Evolutionary conservation across 495 filamentous ascomycete species (phyloP).

Genomic region (Halenospora varia): DNA sequence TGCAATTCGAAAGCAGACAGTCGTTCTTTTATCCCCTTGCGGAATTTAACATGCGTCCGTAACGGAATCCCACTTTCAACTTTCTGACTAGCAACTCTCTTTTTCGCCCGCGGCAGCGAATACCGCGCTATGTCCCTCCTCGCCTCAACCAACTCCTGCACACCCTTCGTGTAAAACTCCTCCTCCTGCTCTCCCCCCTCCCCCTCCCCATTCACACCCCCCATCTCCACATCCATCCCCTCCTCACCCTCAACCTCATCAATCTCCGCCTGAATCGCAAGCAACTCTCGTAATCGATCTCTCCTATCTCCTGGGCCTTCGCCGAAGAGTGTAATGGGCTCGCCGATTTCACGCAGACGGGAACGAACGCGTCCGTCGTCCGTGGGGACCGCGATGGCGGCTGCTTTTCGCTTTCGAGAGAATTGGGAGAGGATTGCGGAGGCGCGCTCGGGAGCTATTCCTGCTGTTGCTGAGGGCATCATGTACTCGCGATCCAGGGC

Average conservation of each 20-base stretch:
- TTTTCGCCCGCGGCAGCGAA: slow-evolving; percentile 78
- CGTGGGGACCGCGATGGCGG: slow-evolving; percentile 90
- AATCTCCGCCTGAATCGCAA: slow-evolving; percentile 68
- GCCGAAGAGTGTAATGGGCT: slow-evolving; percentile 93
- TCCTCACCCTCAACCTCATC: slow-evolving; percentile 50
- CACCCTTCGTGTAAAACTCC: slow-evolving; percentile 91
- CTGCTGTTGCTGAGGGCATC: slow-evolving; percentile 64
- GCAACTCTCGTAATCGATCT: slow-evolving; percentile 79
- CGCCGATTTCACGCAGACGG: slow-evolving; percentile 74
- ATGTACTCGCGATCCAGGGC: slow-evolving; percentile 85
- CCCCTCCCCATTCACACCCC: slow-evolving; percentile 43
- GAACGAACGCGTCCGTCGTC: slow-evolving; percentile 84
- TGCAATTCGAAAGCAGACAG: slow-evolving; percentile 81
- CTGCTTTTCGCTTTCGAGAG: slow-evolving; percentile 80
- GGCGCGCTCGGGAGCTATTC: slow-evolving; percentile 81
- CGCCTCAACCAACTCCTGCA: slow-evolving; percentile 67
- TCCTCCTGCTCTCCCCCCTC: slow-evolving; percentile 75
- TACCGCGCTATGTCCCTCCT: slow-evolving; percentile 79
- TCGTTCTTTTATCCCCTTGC: slow-evolving; percentile 82
- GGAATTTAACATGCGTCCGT: slow-evolving; percentile 84
- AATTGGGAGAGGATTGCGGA: slow-evolving; percentile 88
- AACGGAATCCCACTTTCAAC: slow-evolving; percentile 77
- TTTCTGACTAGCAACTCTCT: slow-evolving; percentile 69
- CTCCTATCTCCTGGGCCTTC: slow-evolving; percentile 84
- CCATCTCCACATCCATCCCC: slow-evolving; percentile 63